A percentile compares a stretch with the other conserved stretches of the same genome.
Evolutionary conservation across 306 rosid genomes (phyloP).

Genomic region (Cicer bijugum): DNA sequence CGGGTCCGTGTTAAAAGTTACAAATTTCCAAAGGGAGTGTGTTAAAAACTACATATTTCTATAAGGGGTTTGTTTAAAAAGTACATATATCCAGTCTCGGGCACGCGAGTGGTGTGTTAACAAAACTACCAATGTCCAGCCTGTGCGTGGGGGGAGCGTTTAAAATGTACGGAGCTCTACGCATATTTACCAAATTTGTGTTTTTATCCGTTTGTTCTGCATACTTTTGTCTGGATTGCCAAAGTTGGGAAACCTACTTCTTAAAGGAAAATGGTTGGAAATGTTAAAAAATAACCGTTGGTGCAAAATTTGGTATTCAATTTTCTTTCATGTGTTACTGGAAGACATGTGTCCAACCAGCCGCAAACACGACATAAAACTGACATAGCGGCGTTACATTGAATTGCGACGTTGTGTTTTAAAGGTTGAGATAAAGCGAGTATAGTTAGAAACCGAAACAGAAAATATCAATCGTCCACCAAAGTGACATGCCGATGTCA

Average conservation of each 20-base stretch:
- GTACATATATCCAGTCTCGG: background rate
- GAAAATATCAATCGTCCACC: background rate
- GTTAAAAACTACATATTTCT: background rate
- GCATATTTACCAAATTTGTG: background rate
- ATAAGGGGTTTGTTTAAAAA: background rate
- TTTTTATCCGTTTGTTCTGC: background rate
- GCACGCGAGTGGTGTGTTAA: background rate
- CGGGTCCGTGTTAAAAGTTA: background rate
- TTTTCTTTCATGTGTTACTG: background rate
- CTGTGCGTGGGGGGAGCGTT: background rate
- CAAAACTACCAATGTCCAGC: background rate
- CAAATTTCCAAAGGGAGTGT: background rate
- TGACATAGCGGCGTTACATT: background rate
- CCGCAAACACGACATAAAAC: background rate
- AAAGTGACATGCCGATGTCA: background rate
- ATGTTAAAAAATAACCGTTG: background rate
- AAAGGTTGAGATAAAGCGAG: background rate
- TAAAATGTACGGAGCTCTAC: background rate
- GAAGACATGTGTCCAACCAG: background rate
- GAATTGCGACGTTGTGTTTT: background rate
- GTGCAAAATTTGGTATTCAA: background rate
- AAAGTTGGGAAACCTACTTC: background rate
- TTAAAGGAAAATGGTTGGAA: background rate
- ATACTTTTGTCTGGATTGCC: background rate
- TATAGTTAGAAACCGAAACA: background rate